These are phyloP conservation scores for Leccinum longicurvipes DNA, from an alignment of 768 basidiomycete genomes.

Conservation along the genomic window DNA sequence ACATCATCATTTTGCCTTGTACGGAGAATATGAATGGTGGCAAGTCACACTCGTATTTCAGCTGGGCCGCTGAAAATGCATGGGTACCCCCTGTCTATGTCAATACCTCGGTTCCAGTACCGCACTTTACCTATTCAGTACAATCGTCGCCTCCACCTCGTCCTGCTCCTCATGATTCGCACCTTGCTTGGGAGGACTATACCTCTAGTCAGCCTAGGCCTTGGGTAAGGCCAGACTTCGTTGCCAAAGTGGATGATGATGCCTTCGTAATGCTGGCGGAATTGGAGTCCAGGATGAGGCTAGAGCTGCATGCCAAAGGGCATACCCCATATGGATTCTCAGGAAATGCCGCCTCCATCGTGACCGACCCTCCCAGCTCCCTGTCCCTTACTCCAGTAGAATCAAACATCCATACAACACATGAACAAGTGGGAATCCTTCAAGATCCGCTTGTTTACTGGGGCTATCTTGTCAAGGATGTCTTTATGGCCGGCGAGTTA, in stretches of 20 bases:
- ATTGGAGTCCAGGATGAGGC: conserved; percentile 81
- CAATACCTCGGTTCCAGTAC: conserved; percentile 40
- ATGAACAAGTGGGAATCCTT: conserved; percentile 9
- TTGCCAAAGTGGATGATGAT: conserved; percentile 95
- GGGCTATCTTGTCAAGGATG: conserved; percentile 88
- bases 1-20: conserved; percentile 79
- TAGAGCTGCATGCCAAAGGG: conserved; percentile 58
- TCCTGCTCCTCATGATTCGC: conserved; percentile 73
- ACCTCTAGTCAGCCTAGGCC: conserved; percentile 41
- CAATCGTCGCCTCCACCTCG: conserved; percentile 51
- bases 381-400: not conserved
- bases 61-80: conserved; percentile 88
- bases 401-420: not conserved
- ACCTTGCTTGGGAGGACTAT: conserved; percentile 50
- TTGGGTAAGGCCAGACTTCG: conserved; percentile 88
- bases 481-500: conserved; percentile 94
- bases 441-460: conserved; percentile 78
- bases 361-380: not conserved
- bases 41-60: conserved; percentile 88
- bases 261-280: conserved; percentile 94
- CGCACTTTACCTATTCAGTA: conserved; percentile 65
- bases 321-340: conserved; percentile 24
- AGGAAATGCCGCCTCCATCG: conserved; percentile 6
- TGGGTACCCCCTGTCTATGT: conserved; percentile 82
- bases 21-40: conserved; percentile 96